These are phyloP conservation scores for Xerocomus nothofagi DNA, from an alignment of 1,284 basidiomycete species.

Conservation along the genomic window DNA sequence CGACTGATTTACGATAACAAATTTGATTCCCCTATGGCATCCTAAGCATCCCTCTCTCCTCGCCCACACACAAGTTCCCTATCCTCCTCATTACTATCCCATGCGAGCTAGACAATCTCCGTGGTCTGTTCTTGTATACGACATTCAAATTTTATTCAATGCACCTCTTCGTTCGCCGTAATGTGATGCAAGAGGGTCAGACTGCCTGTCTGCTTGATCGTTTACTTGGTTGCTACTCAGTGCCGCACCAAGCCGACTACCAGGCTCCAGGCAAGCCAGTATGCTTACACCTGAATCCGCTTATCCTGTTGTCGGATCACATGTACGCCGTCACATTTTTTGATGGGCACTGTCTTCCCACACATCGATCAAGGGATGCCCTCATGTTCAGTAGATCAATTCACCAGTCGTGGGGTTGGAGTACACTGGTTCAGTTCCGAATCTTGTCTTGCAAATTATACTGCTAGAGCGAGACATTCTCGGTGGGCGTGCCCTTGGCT, in stretches of 20 bases:
- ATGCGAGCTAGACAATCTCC: not conserved
- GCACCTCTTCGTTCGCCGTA: not conserved
- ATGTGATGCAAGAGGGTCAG: too few relatives aligned
- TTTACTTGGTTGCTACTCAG: too few relatives aligned
- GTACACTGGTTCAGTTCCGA: not conserved
- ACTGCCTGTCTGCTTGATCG: too few relatives aligned
- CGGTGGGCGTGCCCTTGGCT: not conserved
- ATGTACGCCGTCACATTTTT: not conserved
- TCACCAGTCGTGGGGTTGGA: not conserved
- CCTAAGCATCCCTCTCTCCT: not conserved
- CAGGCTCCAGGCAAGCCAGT: too few relatives aligned
- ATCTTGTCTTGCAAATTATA: not conserved
- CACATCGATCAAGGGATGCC: not conserved
- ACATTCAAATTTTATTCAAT: constrained; percentile 5
- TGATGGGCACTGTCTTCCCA: not conserved
- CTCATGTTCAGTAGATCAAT: not conserved
- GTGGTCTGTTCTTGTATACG: constrained; percentile 2
- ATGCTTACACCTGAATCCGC: not conserved
- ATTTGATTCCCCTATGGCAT: constrained; percentile 6
- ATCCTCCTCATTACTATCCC: not conserved
- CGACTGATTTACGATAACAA: constrained; percentile 15
- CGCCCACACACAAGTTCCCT: not conserved
- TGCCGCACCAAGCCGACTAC: too few relatives aligned
- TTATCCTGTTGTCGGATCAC: not conserved
- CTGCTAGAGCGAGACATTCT: constrained; percentile 1